phyloP scores from a whole-genome alignment of 345 rosid species.

The Ceriops tagal region DNA sequence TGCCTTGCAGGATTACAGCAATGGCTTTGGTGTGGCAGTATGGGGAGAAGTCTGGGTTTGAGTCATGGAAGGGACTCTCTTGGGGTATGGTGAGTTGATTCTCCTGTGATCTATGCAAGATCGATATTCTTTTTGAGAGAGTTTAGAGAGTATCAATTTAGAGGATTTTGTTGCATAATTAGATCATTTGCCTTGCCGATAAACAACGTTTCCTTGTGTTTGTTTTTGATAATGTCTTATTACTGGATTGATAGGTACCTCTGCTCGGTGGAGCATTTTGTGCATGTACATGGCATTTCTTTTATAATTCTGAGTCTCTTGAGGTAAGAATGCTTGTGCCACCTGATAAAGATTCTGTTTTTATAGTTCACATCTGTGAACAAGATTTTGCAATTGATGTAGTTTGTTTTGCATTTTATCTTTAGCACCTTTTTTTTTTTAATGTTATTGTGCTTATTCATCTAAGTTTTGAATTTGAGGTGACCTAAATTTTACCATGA shows the following conservation, averaged over 20 bases:
- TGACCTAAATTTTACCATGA: too few species aligned
- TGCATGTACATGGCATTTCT: conserved; percentile 98
- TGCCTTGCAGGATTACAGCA: conserved; percentile 63
- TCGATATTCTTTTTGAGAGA: neutral
- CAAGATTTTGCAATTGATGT: too few species aligned
- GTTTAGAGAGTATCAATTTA: too few species aligned
- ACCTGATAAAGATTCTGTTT: neutral
- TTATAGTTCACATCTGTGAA: neutral
- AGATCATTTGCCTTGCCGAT: too few species aligned
- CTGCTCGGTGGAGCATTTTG: conserved; percentile 97
- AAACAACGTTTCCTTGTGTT: too few species aligned
- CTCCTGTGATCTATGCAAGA: conserved; percentile 3
- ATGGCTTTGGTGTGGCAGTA: conserved; percentile 96
- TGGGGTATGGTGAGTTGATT: conserved; percentile 85
- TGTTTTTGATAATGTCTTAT: neutral
- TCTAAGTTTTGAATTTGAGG: too few species aligned
- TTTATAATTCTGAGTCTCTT: conserved; percentile 82
- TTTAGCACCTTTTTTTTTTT: too few species aligned
- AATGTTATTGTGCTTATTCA: too few species aligned
- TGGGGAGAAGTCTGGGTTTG: conserved; percentile 79
- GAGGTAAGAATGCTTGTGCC: conserved; percentile 49
- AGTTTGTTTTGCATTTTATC: too few species aligned
- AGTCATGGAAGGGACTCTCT: conserved; percentile 94
- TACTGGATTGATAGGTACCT: conserved; percentile 49
- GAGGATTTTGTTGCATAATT: too few species aligned